Base-by-base conservation (phyloP, 345 rosid species). In the Populus pruinosa region DNA sequence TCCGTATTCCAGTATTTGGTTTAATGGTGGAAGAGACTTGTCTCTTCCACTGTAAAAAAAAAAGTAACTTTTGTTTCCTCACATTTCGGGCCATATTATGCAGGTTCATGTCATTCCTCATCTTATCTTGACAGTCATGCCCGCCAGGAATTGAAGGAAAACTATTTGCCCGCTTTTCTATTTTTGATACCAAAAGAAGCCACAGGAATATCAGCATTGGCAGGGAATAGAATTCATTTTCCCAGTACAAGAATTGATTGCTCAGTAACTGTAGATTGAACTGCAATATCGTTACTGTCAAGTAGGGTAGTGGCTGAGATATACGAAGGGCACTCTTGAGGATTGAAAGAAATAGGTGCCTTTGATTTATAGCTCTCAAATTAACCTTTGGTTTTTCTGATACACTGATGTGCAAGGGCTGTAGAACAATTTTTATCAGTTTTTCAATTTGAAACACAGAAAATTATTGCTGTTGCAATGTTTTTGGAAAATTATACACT, bases 91-190 rank as follows among this genome's bases (percentile, higher is more conserved):
- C 63, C 47, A 39, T 81, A 39, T 36, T 55, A n/a, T 81, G 77
- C 91, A 96, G 98, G 87, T 87, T 93, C 88, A 96, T 96, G 99
- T 98, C 99, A n/a, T n/a, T n/a, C n/a, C n/a, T n/a, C n/a, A n/a
- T n/a, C n/a, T n/a, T n/a, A n/a, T n/a, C n/a, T n/a, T n/a, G n/a
- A 20, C 97, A 93, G 85, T 80, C 90, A 44, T 93, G 99, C 81
- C 99, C 99, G 5, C 99, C 98, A 2, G 98, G 99, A 74, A 92
- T 93, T 0, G 97, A 96, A 84, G 98, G 99, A 83, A 93, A 97
- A 27, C 90, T 96, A 1, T 96, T 96, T 61, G 97, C 99, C 3
- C 91, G 82, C 83, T 72, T 84, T 96, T 61, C 86, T 96, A 44
- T 93, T 89, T 79, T 77, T 96, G 88, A 93, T 96, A 78, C 98